A percentile compares a stretch with the other conserved stretches of the same genome.
phyloP scores from a whole-genome alignment of 1,139 yeast species.

The Candida sp. region DNA sequence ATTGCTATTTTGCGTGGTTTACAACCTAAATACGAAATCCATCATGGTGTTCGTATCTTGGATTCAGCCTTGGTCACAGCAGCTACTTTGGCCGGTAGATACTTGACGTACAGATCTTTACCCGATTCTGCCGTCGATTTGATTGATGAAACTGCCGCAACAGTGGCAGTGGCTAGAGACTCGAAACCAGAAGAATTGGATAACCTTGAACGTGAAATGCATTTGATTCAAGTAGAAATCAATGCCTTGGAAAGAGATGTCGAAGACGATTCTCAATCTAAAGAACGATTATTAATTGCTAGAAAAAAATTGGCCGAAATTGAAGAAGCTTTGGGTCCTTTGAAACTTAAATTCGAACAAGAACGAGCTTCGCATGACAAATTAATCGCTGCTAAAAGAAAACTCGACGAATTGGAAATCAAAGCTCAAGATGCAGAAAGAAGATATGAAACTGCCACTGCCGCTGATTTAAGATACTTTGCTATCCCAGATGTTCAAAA shows the following conservation, averaged over 20 bases:
- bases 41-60: constrained; percentile 95
- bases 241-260: constrained; percentile 96
- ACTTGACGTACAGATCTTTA: constrained; percentile 89
- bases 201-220: constrained; percentile 87
- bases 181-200: constrained; percentile 98
- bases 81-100: constrained; percentile 92
- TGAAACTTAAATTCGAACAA: constrained; percentile 79
- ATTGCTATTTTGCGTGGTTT: constrained; percentile 95
- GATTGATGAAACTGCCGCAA: constrained; percentile 95
- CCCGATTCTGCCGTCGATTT: constrained; percentile 98
- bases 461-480: constrained; percentile 94
- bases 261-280: constrained; percentile 82
- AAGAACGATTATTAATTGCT: constrained; percentile 81
- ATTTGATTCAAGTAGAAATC: constrained; percentile 89
- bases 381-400: constrained; percentile 82
- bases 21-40: constrained; percentile 94
- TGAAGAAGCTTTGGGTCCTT: constrained; percentile 82
- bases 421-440: constrained; percentile 97
- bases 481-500: constrained; percentile 92
- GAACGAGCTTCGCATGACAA: constrained; percentile 93
- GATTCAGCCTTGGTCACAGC: constrained; percentile 96
- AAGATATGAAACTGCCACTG: constrained; percentile 90
- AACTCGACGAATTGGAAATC: constrained; percentile 85
- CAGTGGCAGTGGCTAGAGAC: constrained; percentile 97
- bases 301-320: constrained; percentile 76